Conservation (phyloP, 345 rosid species). For the Bruguiera parviflora region DNA sequence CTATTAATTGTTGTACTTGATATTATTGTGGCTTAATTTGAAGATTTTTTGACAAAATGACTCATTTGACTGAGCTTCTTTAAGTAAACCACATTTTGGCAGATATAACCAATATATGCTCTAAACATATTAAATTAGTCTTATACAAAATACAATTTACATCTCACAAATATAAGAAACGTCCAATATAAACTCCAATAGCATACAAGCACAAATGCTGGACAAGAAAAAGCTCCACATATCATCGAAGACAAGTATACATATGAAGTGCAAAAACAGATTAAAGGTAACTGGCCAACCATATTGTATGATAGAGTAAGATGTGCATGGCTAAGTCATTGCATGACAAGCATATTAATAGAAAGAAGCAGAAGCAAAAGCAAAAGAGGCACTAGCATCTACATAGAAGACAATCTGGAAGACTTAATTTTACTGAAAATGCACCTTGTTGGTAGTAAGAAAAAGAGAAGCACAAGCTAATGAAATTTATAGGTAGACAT, state of each 20-base stretch:
- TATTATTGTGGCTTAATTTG: background rate
- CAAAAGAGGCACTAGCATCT: background rate
- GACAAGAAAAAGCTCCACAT: background rate
- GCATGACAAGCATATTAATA: background rate
- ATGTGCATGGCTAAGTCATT: background rate
- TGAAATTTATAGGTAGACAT: background rate
- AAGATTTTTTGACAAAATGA: background rate
- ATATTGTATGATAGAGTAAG: background rate
- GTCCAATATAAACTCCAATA: background rate
- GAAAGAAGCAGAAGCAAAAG: slow-evolving; percentile 2
- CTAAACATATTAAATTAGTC: slow-evolving; percentile 4
- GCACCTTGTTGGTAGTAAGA: background rate
- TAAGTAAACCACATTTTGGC: background rate
- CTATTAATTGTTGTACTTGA: background rate
- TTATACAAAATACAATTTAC: slow-evolving; percentile 9
- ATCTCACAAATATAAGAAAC: background rate
- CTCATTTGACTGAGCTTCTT: background rate
- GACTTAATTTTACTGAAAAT: background rate
- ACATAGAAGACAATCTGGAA: background rate
- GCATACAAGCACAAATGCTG: background rate
- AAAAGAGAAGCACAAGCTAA: background rate
- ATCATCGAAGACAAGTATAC: background rate
- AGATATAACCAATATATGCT: background rate
- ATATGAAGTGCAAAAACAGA: background rate
- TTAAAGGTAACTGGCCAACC: background rate